Evolutionary conservation across 78 protist species (phyloP), one percentile per base, ranked within the genome.

Genomic region (Chrysochromulina tobinii): DNA sequence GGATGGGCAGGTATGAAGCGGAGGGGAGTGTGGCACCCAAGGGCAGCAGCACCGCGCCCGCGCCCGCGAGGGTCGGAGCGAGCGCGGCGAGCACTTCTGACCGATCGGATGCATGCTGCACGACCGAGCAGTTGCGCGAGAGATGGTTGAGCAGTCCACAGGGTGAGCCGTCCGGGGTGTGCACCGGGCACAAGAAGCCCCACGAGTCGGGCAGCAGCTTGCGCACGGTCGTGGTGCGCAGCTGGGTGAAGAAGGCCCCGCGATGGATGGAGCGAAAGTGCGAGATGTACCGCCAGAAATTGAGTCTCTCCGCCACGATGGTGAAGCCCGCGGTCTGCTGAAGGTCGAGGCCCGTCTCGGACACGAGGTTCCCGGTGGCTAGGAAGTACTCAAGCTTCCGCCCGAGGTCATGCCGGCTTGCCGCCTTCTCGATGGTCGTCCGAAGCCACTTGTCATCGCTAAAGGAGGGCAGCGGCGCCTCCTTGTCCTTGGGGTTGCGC

Each of bases 91-190:
- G 14, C 72, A 66, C 27, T 20, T 66, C 72, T 6, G 27, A 12
- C 27, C 25, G 72, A 20, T 66, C 72, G 27, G 72, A 8, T 3
- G 23, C 72, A 6, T 20, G 27, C 72, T 18, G 14, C 27, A 15
- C 84, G 17, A 93, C 93, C 38, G 72, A 21, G 92, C 99, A 97
- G 14, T 50, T 55, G 27, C 64, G 21, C 0, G 99, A 64, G 57
- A 99, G 88, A 90, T 99, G 99, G 93, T 98, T 98, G 50, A 98
- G 90, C 51, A 99, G 95, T 59, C 99, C 99, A 86, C 99, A 99
- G 50, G 99, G 99, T 48, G 98, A 95, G 25, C 99, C 99, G 88
- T 99, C 99, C 61, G 99, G 99, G 5, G 99, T 99, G 98, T 99
- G 99, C 50, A 99, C 99, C 58, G 99, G 99, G 93, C 99, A 99